Percentiles rank a stretch among this genome's conserved stretches.
Conservation (phyloP, 768 basidiomycete species). For the Candolleomyces aberdarensis region DNA sequence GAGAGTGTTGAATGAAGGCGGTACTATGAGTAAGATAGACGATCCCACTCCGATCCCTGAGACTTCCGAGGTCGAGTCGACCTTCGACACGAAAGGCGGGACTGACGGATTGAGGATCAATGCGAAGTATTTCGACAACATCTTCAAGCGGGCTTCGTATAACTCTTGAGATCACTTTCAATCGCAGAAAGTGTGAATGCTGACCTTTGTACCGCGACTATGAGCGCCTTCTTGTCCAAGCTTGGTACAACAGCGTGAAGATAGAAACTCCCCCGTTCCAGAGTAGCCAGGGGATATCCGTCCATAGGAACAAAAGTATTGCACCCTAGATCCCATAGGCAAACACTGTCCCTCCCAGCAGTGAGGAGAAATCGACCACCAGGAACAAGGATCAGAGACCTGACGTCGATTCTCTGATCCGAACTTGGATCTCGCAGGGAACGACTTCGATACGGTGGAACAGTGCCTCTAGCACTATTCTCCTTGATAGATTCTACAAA, state of each 20-base stretch:
- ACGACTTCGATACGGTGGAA: not conserved
- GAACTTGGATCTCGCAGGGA: not conserved
- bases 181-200: not conserved
- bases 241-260: not conserved
- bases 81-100: no score
- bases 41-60: not conserved
- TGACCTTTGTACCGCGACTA: not conserved
- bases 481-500: not conserved
- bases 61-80: not conserved
- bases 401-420: not conserved
- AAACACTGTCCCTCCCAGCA: not conserved
- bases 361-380: conserved; percentile 11
- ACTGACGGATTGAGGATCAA: no score
- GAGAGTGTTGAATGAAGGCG: not conserved
- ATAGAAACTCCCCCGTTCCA: not conserved
- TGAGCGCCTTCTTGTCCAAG: not conserved
- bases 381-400: conserved; percentile 1
- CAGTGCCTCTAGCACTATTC: not conserved
- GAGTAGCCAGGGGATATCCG: not conserved
- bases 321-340: conserved; percentile 9
- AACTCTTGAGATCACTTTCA: not conserved
- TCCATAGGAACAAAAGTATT: not conserved
- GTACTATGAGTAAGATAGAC: not conserved
- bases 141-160: not conserved
- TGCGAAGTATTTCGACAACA: not conserved